These are phyloP conservation scores for Cinnamomum chago DNA, from an alignment of 164 flowering plant species.

Conservation along the genomic window DNA sequence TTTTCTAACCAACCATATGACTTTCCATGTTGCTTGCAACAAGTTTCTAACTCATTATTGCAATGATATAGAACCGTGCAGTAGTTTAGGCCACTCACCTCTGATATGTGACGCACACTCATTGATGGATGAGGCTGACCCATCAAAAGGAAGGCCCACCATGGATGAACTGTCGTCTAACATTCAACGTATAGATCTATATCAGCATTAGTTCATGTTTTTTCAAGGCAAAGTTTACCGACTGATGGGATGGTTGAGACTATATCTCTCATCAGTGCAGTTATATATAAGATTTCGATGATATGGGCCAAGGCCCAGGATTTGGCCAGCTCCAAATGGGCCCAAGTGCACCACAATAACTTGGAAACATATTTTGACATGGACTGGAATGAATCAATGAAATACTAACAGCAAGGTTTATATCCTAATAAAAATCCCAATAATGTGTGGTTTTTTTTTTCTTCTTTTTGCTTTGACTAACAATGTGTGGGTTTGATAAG, in stretches of 20 bases:
- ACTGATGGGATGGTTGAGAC: not conserved
- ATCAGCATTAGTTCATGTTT: too few species aligned
- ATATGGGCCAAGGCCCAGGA: too few species aligned
- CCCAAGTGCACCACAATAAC: not conserved
- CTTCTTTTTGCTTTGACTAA: not conserved
- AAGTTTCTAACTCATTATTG: not conserved
- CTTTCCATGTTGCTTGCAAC: constrained; percentile 1
- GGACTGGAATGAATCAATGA: not conserved
- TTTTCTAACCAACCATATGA: constrained; percentile 2
- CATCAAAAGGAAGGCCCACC: too few species aligned
- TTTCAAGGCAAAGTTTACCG: too few species aligned
- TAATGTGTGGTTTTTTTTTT: not conserved
- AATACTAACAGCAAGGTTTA: not conserved
- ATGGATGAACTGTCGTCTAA: not conserved
- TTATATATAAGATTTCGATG: too few species aligned
- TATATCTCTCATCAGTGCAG: too few species aligned
- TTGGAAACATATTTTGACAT: not conserved
- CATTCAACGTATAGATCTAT: not conserved
- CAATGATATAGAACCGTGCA: too few species aligned
- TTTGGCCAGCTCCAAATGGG: not conserved
- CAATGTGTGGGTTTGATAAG: constrained; percentile 11
- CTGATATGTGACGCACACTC: not conserved
- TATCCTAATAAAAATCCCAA: not conserved
- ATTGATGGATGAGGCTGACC: too few species aligned
- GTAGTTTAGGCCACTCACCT: not conserved